A percentile compares a stretch with the other conserved stretches of the same genome.
phyloP scores from a whole-genome alignment of 1,139 yeast species.

The Yamadazyma pseudoaaseri region DNA sequence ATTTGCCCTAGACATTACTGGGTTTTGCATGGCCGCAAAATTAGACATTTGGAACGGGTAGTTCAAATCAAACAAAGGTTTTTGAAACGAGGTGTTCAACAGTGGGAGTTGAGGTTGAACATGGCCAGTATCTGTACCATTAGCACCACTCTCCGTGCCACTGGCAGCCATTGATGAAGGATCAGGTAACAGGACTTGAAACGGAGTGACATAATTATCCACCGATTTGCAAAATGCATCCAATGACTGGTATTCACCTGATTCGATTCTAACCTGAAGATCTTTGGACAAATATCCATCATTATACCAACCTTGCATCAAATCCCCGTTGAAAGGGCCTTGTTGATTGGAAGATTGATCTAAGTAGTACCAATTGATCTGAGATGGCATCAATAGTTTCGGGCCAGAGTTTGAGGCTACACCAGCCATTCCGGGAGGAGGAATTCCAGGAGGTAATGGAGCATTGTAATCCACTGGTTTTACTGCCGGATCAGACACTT shows the following conservation, averaged over 20 bases:
- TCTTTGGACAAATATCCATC: constrained; percentile 60
- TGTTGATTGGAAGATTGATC: constrained; percentile 72
- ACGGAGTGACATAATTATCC: constrained; percentile 57
- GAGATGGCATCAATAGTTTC: constrained; percentile 24
- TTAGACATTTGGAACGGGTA: constrained; percentile 10
- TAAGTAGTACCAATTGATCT: constrained; percentile 66
- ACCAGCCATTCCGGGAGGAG: neutral
- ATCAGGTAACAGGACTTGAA: constrained; percentile 51
- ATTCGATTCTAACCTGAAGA: constrained; percentile 56
- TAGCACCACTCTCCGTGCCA: neutral
- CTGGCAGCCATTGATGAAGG: neutral
- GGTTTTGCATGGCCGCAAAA: constrained; percentile 33
- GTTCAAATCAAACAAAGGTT: constrained; percentile 7
- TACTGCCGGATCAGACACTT: neutral
- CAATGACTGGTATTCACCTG: constrained; percentile 43
- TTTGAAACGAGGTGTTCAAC: constrained; percentile 4
- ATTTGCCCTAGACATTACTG: constrained; percentile 33
- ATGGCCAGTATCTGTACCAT: neutral
- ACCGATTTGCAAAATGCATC: constrained; percentile 45
- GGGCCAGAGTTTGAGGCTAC: neutral
- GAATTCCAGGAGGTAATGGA: neutral
- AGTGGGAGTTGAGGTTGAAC: neutral
- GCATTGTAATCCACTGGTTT: neutral
- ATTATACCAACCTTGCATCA: constrained; percentile 79
- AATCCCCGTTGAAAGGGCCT: constrained; percentile 74